Evolutionary conservation across 75 land plant genomes (phyloP).

Genomic region (Chamaecyparis obtusa): DNA sequence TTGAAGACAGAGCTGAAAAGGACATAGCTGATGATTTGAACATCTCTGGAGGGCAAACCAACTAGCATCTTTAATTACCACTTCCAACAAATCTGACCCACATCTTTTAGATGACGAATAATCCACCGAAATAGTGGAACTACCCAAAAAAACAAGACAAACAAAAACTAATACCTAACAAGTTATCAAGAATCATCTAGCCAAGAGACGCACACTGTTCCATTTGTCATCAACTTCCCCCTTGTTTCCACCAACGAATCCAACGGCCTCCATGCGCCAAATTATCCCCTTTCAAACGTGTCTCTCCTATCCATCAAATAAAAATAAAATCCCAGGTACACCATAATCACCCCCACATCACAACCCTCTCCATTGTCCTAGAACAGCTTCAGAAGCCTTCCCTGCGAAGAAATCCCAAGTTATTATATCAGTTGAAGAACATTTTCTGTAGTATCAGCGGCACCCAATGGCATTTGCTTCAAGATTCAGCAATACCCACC

Average conservation of each 20-base stretch:
- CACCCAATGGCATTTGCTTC: background rate
- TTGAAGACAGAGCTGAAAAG: background rate
- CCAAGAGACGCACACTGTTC: slow-evolving; percentile 11
- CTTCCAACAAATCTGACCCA: slow-evolving; percentile 3
- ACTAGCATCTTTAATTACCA: background rate
- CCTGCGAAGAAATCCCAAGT: background rate
- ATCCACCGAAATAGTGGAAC: background rate
- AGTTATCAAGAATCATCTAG: background rate
- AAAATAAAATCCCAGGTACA: background rate
- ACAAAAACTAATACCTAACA: background rate
- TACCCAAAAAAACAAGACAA: background rate
- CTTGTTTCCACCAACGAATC: slow-evolving; percentile 10
- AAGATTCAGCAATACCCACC: background rate
- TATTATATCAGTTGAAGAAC: background rate
- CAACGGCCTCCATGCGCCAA: background rate
- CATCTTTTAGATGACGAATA: background rate
- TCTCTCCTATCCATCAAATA: background rate
- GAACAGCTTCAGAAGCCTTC: background rate
- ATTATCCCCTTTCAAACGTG: slow-evolving; percentile 7
- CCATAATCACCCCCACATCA: background rate
- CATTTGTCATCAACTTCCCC: slow-evolving; percentile 10
- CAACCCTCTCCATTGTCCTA: background rate
- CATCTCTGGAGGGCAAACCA: background rate
- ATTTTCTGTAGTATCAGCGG: background rate
- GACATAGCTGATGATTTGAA: background rate